Evolutionary conservation across 208 protist genomes (phyloP).

Genomic region (Naegleria lovaniensis): DNA sequence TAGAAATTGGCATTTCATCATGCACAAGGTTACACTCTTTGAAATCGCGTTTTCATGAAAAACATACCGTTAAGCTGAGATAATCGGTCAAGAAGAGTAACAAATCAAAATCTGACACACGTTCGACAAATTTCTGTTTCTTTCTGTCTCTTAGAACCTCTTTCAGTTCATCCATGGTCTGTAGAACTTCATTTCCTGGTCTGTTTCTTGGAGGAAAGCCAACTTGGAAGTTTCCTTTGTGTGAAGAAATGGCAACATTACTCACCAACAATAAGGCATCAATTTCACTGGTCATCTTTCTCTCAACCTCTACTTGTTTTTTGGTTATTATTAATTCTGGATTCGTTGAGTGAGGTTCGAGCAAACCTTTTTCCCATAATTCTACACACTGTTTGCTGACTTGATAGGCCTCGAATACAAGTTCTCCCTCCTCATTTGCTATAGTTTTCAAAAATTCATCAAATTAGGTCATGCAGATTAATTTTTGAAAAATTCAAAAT

Average conservation of each 20-base stretch:
- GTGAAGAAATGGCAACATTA: not conserved
- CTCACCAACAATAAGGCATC: not conserved
- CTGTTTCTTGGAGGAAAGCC: not conserved
- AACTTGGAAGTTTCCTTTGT: not conserved
- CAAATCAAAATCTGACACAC: constrained; percentile 13
- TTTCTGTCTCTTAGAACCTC: not conserved
- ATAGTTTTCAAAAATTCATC: too few species aligned
- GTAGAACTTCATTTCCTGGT: not conserved
- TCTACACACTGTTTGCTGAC: constrained; percentile 20
- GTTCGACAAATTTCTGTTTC: not conserved
- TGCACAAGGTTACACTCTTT: not conserved
- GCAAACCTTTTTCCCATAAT: constrained; percentile 4
- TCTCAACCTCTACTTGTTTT: constrained; percentile 11
- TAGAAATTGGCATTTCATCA: too few species aligned
- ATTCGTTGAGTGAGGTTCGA: not conserved
- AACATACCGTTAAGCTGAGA: not conserved
- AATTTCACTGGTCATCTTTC: constrained; percentile 12
- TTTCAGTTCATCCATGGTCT: not conserved
- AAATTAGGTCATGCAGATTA: too few species aligned
- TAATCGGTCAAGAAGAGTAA: constrained; percentile 13
- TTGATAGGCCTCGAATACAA: constrained; percentile 18
- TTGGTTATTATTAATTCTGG: not conserved
- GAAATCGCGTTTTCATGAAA: not conserved
- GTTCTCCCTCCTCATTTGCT: not conserved
- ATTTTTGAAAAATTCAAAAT: too few species aligned